These are phyloP conservation scores for Talaromyces sp. DNA, from an alignment of 2,329 filamentous ascomycete species.

Conservation along the genomic window DNA sequence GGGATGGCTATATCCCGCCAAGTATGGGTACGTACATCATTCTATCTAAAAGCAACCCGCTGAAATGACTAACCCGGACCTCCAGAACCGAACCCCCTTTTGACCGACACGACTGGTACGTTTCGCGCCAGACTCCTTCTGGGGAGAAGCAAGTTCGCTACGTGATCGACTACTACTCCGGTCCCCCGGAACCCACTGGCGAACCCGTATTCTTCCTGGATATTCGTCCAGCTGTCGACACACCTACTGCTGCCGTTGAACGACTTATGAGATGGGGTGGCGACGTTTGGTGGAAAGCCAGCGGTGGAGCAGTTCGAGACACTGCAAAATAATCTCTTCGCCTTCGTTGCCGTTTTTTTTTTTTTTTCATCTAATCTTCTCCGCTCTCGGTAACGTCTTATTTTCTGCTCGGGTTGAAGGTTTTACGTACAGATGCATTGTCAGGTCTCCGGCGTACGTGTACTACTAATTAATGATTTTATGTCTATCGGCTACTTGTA, in stretches of 20 bases:
- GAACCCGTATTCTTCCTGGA: conserved; percentile 96
- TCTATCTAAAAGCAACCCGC: too few relatives aligned
- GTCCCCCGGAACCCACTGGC: conserved; percentile 71
- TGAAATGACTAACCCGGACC: background rate
- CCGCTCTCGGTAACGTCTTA: background rate
- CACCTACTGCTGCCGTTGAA: conserved; percentile 74
- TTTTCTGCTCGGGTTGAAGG: background rate
- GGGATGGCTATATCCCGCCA: conserved; percentile 71
- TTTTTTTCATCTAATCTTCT: background rate
- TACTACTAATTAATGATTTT: background rate
- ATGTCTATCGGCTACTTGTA: background rate
- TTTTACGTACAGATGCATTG: background rate
- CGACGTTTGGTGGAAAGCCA: conserved; percentile 89
- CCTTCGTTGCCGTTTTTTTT: background rate
- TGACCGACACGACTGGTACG: conserved; percentile 96
- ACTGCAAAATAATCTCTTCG: background rate
- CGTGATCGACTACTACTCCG: conserved; percentile 95
- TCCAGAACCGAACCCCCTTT: conserved; percentile 76
- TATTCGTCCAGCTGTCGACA: conserved; percentile 81
- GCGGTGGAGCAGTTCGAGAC: conserved; percentile 58
- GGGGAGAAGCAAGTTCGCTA: conserved; percentile 80
- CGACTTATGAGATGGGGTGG: conserved; percentile 82
- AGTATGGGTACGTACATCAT: conserved; percentile 61
- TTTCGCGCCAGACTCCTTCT: conserved; percentile 63
- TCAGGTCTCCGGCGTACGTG: background rate